These are phyloP conservation scores for Puccinia hordei DNA, from an alignment of 1,284 basidiomycete genomes.

Conservation along the genomic window DNA sequence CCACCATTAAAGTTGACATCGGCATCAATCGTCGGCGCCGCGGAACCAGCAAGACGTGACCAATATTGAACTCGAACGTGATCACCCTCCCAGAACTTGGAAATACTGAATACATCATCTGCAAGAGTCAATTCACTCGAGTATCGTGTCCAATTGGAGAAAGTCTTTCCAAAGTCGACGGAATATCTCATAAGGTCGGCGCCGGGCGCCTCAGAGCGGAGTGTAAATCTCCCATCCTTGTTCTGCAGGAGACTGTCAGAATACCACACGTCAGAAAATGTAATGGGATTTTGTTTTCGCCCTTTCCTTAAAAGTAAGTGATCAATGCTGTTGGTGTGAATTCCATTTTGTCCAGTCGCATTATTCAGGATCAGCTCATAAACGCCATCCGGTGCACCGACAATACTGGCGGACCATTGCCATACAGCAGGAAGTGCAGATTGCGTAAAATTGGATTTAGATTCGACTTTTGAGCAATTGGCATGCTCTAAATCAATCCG, in stretches of 20 bases:
- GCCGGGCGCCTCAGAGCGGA: slow-evolving; percentile 76
- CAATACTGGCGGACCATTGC: slow-evolving; percentile 72
- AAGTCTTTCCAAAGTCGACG: slow-evolving; percentile 79
- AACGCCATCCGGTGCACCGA: slow-evolving; percentile 75
- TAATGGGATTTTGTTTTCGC: slow-evolving; percentile 71
- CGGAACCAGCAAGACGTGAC: slow-evolving; percentile 68
- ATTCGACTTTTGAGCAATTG: slow-evolving; percentile 65
- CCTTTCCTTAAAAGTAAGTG: slow-evolving; percentile 79
- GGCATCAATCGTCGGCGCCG: slow-evolving; percentile 72
- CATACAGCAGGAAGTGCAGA: slow-evolving; percentile 63
- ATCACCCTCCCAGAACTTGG: slow-evolving; percentile 74
- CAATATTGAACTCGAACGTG: slow-evolving; percentile 89
- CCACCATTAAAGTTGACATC: slow-evolving; percentile 67
- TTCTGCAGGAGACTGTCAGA: slow-evolving; percentile 67
- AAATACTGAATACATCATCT: slow-evolving; percentile 64
- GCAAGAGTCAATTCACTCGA: slow-evolving; percentile 72
- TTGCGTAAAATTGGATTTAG: slow-evolving; percentile 59
- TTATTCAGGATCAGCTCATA: slow-evolving; percentile 71
- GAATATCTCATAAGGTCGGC: slow-evolving; percentile 85
- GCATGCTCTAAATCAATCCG: slow-evolving; percentile 68
- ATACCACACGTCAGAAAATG: slow-evolving; percentile 78
- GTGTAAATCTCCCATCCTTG: slow-evolving; percentile 67
- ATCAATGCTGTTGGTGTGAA: slow-evolving; percentile 67
- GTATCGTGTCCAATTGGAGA: slow-evolving; percentile 76
- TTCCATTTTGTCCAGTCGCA: slow-evolving; percentile 63